These are phyloP conservation scores for Pharus latifolius DNA, from an alignment of 176 grass and related monocot genomes.

Conservation along the genomic window DNA sequence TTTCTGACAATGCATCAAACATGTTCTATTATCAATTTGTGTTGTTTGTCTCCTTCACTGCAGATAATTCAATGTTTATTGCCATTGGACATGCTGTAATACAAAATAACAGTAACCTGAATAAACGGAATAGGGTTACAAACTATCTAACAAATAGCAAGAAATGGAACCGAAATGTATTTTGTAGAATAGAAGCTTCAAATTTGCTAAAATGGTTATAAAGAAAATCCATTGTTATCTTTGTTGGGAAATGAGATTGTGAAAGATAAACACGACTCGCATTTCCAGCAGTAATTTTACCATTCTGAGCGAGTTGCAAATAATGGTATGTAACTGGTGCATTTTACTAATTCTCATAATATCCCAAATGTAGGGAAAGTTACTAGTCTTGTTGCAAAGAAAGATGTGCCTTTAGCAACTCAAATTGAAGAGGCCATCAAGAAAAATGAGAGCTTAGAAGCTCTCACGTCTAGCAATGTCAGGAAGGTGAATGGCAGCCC, in stretches of 20 bases:
- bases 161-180: background rate
- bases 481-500: slow-evolving; percentile 32
- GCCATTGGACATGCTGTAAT: background rate
- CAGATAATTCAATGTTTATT: background rate
- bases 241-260: background rate
- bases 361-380: slow-evolving; percentile 66
- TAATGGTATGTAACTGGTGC: background rate
- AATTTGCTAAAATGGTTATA: no score
- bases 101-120: background rate
- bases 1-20: background rate
- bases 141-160: no score
- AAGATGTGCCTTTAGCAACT: slow-evolving; percentile 63
- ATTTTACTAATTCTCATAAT: background rate
- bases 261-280: background rate
- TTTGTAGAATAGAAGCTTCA: background rate
- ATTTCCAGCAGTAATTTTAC: background rate
- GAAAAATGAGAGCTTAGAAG: slow-evolving; percentile 95
- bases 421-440: slow-evolving; percentile 86
- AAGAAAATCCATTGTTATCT: no score
- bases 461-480: slow-evolving; percentile 44
- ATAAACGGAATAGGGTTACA: background rate
- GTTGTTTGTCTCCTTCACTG: background rate
- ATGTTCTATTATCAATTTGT: background rate
- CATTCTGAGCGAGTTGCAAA: background rate
- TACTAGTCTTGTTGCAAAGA: slow-evolving; percentile 90